Base-by-base conservation (phyloP, 176 grass and related monocot genomes). In the Oryza rufipogon region DNA sequence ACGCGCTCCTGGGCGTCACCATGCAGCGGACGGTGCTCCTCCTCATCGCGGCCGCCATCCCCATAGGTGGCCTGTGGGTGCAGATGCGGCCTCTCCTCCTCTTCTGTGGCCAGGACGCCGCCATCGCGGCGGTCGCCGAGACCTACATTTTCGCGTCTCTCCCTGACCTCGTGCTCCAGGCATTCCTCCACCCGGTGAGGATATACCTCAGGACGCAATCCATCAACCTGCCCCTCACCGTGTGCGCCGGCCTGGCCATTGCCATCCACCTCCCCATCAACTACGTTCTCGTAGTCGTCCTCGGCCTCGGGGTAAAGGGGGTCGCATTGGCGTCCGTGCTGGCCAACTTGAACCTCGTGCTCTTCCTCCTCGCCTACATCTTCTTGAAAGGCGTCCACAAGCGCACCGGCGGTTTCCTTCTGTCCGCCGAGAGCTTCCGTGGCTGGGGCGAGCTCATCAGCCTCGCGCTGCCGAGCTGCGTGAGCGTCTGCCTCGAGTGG, bases 401-500 rank as follows among this genome's bases (percentile, higher is more conserved):
- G 70, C 81, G 85, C 80, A 90, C 94, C 11, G 91, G 94, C 63
- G 89, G 94, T 4, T 86, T 97, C 68, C 78, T 14, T 7, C 75
- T 88, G 5, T 97, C 94, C 34, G 9, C 48, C 10, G 85, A 97
- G 17, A 86, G 94, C 85, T 90, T 97, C 71, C 83, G 67, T 0
- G 91, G 87, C 0, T 97, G 94, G 94, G 87, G 82, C 25, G 86
- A 92, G 38, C 91, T 97, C n/a, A 42, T 94, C 0, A 67, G 72
- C 49, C 89, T 97, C 0, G 94, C 94, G 0, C 56, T 97, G 44
- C 91, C 94, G 7, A 96, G 94, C 75, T 96, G 94, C 78, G 52
- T 96, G 10, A 91, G 88, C 75, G 93, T 96, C 19, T 97, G 95
- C 72, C 82, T 97, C 7, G 95, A 97, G 82, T 97, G 95, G 95